These are phyloP conservation scores for Phycomyces nitens DNA, from an alignment of 192 early-diverging fungal species.

Conservation along the genomic window DNA sequence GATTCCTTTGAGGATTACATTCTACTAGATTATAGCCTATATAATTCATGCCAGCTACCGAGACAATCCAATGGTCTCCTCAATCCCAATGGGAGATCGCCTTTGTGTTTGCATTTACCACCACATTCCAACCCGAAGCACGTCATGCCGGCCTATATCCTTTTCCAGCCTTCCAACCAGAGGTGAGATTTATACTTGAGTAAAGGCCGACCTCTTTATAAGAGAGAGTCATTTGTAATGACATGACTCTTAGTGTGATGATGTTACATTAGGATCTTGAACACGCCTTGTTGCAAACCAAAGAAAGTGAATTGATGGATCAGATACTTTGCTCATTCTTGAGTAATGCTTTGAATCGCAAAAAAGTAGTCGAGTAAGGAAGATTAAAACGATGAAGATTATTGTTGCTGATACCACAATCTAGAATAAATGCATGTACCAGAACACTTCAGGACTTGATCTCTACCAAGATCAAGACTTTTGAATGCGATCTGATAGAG, in stretches of 20 bases:
- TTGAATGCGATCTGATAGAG: conserved; percentile 18
- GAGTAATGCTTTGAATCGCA: conserved; percentile 24
- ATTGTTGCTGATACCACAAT: background rate
- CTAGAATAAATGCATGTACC: background rate
- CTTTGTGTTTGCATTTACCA: conserved; percentile 23
- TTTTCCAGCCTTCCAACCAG: conserved; percentile 13
- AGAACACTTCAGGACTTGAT: conserved; percentile 16
- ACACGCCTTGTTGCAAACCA: conserved; percentile 10
- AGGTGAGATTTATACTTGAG: background rate
- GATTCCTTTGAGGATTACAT: too few relatives aligned
- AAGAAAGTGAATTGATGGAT: conserved; percentile 10
- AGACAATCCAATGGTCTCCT: background rate
- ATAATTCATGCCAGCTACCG: too few relatives aligned
- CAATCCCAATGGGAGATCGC: conserved; percentile 26
- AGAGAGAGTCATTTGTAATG: background rate
- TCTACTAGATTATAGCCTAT: too few relatives aligned
- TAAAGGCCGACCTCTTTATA: too few relatives aligned
- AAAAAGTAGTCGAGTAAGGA: conserved; percentile 24
- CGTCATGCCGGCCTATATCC: background rate
- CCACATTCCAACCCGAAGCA: conserved; percentile 11
- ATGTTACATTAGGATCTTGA: conserved; percentile 14
- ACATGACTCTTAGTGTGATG: background rate
- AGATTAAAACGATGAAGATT: too few relatives aligned
- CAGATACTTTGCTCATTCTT: conserved; percentile 17
- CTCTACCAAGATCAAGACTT: conserved; percentile 14